phyloP scores from a whole-genome alignment of 257 asterid genomes.

The Jacaranda copaia region DNA sequence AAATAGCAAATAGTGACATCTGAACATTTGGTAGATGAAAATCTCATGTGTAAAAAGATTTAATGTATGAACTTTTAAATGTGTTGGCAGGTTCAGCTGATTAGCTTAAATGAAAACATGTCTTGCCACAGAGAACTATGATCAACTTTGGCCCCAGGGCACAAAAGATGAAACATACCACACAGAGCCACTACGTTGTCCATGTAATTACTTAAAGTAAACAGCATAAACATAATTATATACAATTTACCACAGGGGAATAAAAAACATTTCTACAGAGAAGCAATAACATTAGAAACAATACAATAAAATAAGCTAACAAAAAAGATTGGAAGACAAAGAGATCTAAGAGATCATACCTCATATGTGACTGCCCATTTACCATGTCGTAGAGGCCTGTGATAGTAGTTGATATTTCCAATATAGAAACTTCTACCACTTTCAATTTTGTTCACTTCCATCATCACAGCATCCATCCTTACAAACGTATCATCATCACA shows the following conservation, averaged over 20 bases:
- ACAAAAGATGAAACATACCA: conserved; percentile 12
- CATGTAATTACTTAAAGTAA: conserved; percentile 1
- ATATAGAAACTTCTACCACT: conserved; percentile 71
- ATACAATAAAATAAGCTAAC: background rate
- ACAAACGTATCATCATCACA: conserved; percentile 98
- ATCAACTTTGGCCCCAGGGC: background rate
- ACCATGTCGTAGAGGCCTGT: conserved; percentile 90
- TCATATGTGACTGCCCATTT: conserved; percentile 99
- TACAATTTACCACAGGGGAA: background rate
- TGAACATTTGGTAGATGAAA: background rate
- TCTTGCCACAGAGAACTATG: background rate
- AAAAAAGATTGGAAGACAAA: background rate
- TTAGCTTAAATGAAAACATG: background rate
- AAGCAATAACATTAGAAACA: background rate
- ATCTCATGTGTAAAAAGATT: background rate
- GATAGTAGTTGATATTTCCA: conserved; percentile 92
- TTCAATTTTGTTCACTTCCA: conserved; percentile 67
- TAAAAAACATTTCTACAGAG: background rate
- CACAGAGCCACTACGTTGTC: background rate
- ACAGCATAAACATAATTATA: background rate
- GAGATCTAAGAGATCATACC: conserved; percentile 50
- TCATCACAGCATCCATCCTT: conserved; percentile 80
- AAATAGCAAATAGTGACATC: conserved; percentile 7
- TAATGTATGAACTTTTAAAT: background rate
- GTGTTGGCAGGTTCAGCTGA: background rate